Base-by-base conservation (phyloP, 352 stramenopile genomes). In the Pilasporangium apinafurcum region DNA sequence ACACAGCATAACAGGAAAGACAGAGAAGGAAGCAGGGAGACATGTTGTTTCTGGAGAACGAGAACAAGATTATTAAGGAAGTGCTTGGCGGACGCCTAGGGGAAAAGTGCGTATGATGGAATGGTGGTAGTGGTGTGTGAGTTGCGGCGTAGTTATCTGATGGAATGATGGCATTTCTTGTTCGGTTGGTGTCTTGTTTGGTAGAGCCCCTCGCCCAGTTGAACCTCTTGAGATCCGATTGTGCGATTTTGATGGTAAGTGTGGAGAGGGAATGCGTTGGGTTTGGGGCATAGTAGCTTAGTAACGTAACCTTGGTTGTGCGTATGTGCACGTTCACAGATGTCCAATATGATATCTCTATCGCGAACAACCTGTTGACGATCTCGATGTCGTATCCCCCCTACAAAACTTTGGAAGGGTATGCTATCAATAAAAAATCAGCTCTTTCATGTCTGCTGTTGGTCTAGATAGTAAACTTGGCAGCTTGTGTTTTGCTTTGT, bases 1-100 rank as follows among this genome's bases (percentile, higher is more conserved):
- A n/a, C n/a, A n/a, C n/a, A n/a, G n/a, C n/a, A 68, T 43, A 46
- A 16, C 39, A 53, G 30, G 25, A 32, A 39, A 30, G 31, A 37
- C 37, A 48, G 17, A 8, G 7, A 43, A 21, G 27, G 16, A 41
- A 30, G 40, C 29, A 36, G 3, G 46, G 10, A 28, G 41, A 28
- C 30, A 92, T 92, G 81, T 59, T 92, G 40, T 89, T 89, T 60
- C 64, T 92, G 22, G 81, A 92, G 56, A 64, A 74, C 47, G 78
- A 91, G 59, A 90, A 89, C 69, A 92, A 92, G 71, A 90, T 92
- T 55, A 73, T 92, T 29, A 88, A 90, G 62, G 78, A 90, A 61
- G 76, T 92, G 36, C 59, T 92, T 8, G 57, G 78, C 42, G 73
- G 68, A 17, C 78, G 78, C 26, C 31, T 92, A 31, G 81, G 78